A percentile compares a stretch with the other conserved stretches of the same genome.
phyloP scores from a whole-genome alignment of 2,329 filamentous ascomycete species.

The Fusarium sp. region DNA sequence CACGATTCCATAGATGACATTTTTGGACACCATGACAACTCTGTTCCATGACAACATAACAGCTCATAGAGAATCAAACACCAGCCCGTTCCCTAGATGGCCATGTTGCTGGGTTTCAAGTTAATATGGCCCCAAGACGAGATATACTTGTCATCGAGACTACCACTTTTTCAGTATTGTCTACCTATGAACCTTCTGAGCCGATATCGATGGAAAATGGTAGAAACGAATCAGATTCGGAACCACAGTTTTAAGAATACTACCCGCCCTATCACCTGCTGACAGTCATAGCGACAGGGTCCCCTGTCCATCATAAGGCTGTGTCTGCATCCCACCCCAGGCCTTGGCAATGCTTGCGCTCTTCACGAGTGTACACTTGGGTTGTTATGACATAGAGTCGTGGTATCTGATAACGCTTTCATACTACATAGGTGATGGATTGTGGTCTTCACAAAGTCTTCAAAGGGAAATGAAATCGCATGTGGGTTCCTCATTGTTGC shows the following conservation, averaged over 20 bases:
- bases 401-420: neutral
- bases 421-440: neutral
- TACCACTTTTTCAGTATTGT: neutral
- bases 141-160: neutral
- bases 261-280: slow-evolving; percentile 16
- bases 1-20: neutral
- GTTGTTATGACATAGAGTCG: neutral
- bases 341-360: slow-evolving; percentile 36
- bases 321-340: slow-evolving; percentile 30
- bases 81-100: neutral
- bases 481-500: neutral
- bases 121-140: neutral
- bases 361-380: neutral
- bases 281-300: slow-evolving; percentile 21
- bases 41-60: neutral
- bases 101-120: neutral
- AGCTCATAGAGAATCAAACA: neutral
- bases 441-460: neutral
- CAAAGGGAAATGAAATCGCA: neutral
- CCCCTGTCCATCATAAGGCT: slow-evolving; percentile 39
- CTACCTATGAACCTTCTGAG: neutral
- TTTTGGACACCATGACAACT: neutral
- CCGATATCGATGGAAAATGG: neutral
- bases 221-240: neutral
- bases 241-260: slow-evolving; percentile 7